Percentiles rank a stretch among this genome's conserved stretches.
Evolutionary conservation across 345 rosid genomes (phyloP).

Genomic region (Brassica juncea): DNA sequence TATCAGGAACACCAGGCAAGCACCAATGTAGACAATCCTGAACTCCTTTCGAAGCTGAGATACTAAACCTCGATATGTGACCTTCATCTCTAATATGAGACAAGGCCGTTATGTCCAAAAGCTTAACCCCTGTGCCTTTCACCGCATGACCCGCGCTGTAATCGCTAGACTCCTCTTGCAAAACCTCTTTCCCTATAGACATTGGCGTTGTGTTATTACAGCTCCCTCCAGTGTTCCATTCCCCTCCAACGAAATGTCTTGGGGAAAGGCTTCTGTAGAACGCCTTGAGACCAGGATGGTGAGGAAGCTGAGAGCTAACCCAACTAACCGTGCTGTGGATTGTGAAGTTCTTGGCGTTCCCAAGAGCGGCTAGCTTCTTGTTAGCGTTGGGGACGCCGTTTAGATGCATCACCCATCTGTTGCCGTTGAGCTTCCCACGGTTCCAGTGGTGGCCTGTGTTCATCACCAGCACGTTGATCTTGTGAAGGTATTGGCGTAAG

Average conservation of each 20-base stretch:
- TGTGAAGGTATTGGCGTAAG: conserved; percentile 55
- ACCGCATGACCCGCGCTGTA: conserved; percentile 56
- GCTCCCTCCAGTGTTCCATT: conserved; percentile 91
- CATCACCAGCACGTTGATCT: conserved; percentile 64
- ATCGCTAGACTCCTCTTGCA: conserved; percentile 71
- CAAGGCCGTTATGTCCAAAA: conserved; percentile 67
- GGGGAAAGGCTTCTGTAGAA: conserved; percentile 82
- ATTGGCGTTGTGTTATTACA: conserved; percentile 71
- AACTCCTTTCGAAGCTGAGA: conserved; percentile 52
- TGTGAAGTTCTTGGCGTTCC: conserved; percentile 69
- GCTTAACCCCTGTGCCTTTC: conserved; percentile 66
- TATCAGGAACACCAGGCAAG: conserved; percentile 75
- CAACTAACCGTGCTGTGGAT: conserved; percentile 68
- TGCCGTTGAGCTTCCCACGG: conserved; percentile 63
- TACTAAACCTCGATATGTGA: conserved; percentile 65
- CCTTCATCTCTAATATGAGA: conserved; percentile 83
- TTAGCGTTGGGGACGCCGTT: conserved; percentile 58
- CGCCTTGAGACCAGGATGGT: conserved; percentile 57
- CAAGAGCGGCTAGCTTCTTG: conserved; percentile 60
- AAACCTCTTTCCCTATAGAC: conserved; percentile 71
- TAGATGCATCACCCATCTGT: conserved; percentile 76
- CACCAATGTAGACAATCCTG: conserved; percentile 87
- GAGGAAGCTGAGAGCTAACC: conserved; percentile 66
- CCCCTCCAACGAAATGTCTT: conserved; percentile 77
- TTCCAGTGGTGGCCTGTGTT: conserved; percentile 91